A percentile compares a stretch with the other conserved stretches of the same genome.
These are phyloP conservation scores for Streptanthus diversifolius DNA, from an alignment of 345 rosid species.

Conservation along the genomic window DNA sequence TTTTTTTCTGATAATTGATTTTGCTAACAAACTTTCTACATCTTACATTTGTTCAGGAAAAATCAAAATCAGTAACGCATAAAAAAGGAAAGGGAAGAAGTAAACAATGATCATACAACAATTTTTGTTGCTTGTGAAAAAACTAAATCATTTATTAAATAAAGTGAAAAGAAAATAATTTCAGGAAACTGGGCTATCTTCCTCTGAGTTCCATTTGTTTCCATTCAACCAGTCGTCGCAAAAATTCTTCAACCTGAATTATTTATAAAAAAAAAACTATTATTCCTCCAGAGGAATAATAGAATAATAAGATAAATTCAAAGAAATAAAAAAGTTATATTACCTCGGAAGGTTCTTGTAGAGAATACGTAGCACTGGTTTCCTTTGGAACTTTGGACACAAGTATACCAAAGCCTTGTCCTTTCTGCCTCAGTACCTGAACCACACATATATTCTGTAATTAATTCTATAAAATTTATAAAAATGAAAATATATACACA, in stretches of 20 bases:
- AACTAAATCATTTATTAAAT: neutral
- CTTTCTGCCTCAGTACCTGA: conserved; percentile 63
- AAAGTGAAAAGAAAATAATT: neutral
- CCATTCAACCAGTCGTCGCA: conserved; percentile 69
- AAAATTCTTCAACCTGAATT: conserved; percentile 64
- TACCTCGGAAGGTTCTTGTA: conserved; percentile 85
- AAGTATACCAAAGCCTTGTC: conserved; percentile 83
- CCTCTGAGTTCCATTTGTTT: conserved; percentile 33
- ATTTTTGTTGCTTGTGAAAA: neutral
- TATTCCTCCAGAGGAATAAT: neutral
- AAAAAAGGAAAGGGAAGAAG: neutral
- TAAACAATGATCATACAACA: neutral
- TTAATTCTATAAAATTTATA: neutral
- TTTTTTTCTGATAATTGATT: neutral
- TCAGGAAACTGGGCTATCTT: neutral
- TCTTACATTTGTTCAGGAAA: conserved; percentile 17
- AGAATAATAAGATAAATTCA: neutral
- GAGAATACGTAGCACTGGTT: conserved; percentile 77
- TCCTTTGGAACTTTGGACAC: conserved; percentile 83
- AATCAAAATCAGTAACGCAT: neutral
- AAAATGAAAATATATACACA: too few relatives aligned
- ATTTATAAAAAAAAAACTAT: neutral
- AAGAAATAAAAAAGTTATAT: neutral
- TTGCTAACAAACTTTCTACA: neutral
- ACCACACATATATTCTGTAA: neutral